These are phyloP conservation scores for Suhomyces anneliseae DNA, from an alignment of 1,139 yeast species.

Conservation along the genomic window DNA sequence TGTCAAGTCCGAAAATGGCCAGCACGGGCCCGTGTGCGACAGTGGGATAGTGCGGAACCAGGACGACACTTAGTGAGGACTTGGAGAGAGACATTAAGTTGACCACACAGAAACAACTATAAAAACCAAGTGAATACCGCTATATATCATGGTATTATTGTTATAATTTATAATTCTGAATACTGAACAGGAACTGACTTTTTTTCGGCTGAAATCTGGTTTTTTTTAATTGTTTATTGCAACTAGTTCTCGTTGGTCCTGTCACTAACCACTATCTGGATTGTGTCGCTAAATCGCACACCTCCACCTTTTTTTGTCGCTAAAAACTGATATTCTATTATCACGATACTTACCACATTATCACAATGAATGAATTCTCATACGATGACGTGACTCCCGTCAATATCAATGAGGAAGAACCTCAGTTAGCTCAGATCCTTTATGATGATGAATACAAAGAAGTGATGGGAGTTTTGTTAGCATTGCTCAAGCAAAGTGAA, in stretches of 20 bases:
- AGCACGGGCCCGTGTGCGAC: not conserved
- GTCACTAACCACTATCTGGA: not conserved
- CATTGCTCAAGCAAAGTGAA: slow-evolving; percentile 61
- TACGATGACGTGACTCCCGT: slow-evolving; percentile 45
- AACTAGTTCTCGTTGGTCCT: not conserved
- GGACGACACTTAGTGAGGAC: too few relatives aligned
- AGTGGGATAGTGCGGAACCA: too few relatives aligned
- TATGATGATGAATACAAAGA: slow-evolving; percentile 70
- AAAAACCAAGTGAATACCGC: too few relatives aligned
- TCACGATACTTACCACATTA: not conserved
- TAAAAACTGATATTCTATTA: not conserved
- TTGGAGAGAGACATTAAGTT: too few relatives aligned
- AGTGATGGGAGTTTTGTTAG: slow-evolving; percentile 62
- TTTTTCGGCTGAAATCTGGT: too few relatives aligned
- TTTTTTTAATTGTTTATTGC: too few relatives aligned
- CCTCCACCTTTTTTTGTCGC: not conserved
- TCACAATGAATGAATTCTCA: slow-evolving; percentile 4
- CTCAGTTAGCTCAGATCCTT: slow-evolving; percentile 69
- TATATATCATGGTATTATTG: too few relatives aligned
- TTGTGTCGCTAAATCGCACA: not conserved
- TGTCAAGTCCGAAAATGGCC: slow-evolving; percentile 1
- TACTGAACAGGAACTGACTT: too few relatives aligned
- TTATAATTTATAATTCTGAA: too few relatives aligned
- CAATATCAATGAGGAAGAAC: slow-evolving; percentile 45
- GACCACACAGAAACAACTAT: too few relatives aligned